Percentiles rank a stretch among this genome's conserved stretches.
Evolutionary conservation across 2,329 filamentous ascomycete species (phyloP).

Genomic region (Furcasterigmium sp.): DNA sequence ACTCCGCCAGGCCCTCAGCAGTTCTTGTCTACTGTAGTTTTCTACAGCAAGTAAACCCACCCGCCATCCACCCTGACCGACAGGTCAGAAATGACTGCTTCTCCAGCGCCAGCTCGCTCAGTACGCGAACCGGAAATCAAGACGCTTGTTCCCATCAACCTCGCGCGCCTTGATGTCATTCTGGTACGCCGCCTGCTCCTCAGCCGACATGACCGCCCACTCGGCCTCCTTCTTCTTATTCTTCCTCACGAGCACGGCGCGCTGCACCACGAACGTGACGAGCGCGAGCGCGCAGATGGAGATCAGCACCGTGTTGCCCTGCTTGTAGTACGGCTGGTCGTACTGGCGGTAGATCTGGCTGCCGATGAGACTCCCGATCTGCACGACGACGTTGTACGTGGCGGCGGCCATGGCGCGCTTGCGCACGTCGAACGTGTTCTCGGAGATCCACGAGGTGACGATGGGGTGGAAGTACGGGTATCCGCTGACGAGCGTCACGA

Average conservation of each 20-base stretch:
- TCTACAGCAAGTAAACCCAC: no score
- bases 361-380: constrained; percentile 35
- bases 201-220: constrained; percentile 39
- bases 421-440: constrained; percentile 44
- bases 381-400: constrained; percentile 42
- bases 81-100: no score
- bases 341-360: constrained; percentile 44
- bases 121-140: constrained; percentile 48
- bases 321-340: constrained; percentile 52
- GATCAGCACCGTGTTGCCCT: constrained; percentile 52
- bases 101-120: constrained; percentile 13
- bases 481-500: constrained; percentile 47
- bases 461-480: constrained; percentile 56
- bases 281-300: constrained; percentile 43
- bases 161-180: constrained; percentile 35
- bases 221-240: constrained; percentile 42
- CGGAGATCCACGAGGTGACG: constrained; percentile 42
- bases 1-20: no score
- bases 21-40: no score
- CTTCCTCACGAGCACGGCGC: constrained; percentile 34
- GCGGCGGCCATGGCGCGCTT: constrained; percentile 42
- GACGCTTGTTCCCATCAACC: constrained; percentile 40
- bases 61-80: no score
- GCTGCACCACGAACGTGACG: constrained; percentile 42
- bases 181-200: constrained; percentile 40